Percentiles rank a stretch among this genome's conserved stretches.
phyloP scores from a whole-genome alignment of 345 rosid species.

The Salix arbutifolia region DNA sequence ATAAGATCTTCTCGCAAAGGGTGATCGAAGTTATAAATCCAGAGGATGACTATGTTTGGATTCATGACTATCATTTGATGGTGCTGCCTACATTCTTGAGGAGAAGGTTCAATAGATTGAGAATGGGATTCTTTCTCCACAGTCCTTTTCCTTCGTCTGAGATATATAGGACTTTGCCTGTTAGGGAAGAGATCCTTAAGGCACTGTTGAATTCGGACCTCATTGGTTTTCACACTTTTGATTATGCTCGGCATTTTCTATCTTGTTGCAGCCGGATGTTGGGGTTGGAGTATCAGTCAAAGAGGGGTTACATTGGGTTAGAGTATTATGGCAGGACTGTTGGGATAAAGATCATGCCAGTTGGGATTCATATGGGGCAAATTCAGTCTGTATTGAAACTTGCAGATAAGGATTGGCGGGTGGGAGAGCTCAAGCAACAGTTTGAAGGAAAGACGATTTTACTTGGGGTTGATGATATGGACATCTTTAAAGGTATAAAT shows the following conservation, averaged over 20 bases:
- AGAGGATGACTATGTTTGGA: slow-evolving; percentile 74
- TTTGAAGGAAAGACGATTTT: slow-evolving; percentile 65
- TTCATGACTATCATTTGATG: slow-evolving; percentile 81
- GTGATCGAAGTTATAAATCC: slow-evolving; percentile 74
- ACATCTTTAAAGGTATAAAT: slow-evolving; percentile 69
- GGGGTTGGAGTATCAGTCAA: slow-evolving; percentile 69
- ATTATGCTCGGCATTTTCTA: slow-evolving; percentile 90
- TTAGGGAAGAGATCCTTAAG: slow-evolving; percentile 68
- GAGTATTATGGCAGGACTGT: slow-evolving; percentile 75
- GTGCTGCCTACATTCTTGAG: slow-evolving; percentile 73
- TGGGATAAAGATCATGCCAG: slow-evolving; percentile 79
- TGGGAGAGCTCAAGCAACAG: slow-evolving; percentile 58
- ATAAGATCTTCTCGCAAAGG: slow-evolving; percentile 64
- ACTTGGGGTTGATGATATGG: slow-evolving; percentile 83
- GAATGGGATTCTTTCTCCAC: slow-evolving; percentile 77
- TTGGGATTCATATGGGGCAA: slow-evolving; percentile 78
- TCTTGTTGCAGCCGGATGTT: slow-evolving; percentile 75
- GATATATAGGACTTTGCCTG: slow-evolving; percentile 71
- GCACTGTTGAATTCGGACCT: slow-evolving; percentile 69
- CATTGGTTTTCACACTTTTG: slow-evolving; percentile 81
- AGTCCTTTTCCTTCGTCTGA: slow-evolving; percentile 78
- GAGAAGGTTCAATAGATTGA: slow-evolving; percentile 55
- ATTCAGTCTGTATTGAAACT: slow-evolving; percentile 58
- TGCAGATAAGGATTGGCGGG: slow-evolving; percentile 72
- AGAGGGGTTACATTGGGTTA: slow-evolving; percentile 70